Evolutionary conservation across 2,329 filamentous ascomycete species (phyloP), one percentile per base, ranked within the genome.

Genomic region (Verticillium klebahnii): DNA sequence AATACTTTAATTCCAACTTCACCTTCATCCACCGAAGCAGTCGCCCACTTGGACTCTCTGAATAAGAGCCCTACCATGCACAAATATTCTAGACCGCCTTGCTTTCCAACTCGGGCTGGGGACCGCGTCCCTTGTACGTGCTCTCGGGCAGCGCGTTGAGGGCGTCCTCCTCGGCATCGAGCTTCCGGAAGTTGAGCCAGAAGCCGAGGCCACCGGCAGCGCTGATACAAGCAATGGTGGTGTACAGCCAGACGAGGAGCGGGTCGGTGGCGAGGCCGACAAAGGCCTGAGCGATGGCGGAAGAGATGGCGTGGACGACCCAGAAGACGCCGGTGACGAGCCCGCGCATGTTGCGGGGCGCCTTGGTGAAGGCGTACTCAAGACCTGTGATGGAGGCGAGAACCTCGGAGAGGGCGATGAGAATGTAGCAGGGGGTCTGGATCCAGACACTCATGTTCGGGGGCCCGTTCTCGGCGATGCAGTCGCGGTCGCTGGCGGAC

Each of bases 301-400:
- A 76, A 5, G 82, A 82, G 67, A 88, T 80, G 31, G 85, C 85
- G 58, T 79, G 82, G 72, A 81, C 83, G 73, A 88, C 85, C 56
- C 86, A 78, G 59, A 80, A 81, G 62, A 87, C 76, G 5, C 81
- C 80, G 60, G 73, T 75, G 54, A 89, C 82, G 9, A 89, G 73
- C 2, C 82, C 85, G 2, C 85, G 80, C 86, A 89, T 89, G 71
- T 87, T 88, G 66, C 78, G 80, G 3, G 86, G 86, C 0, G 85
- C 85, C 69, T 88, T 88, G 65, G 85, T 85, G 72, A 83, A 89
- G 2, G 86, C 86, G 65, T 87, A 88, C 69, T 89, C 86, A 17
- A 88, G 79, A 5, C 81, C 82, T 2, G 70, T 73, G 63, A 73
- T 72, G 45, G 69, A 71, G 7, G 70, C 66, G 40, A 63, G 61